Evolutionary conservation across 2,329 filamentous ascomycete species (phyloP), one percentile per base, ranked within the genome.

Genomic region (Fusarium albosuccineum): DNA sequence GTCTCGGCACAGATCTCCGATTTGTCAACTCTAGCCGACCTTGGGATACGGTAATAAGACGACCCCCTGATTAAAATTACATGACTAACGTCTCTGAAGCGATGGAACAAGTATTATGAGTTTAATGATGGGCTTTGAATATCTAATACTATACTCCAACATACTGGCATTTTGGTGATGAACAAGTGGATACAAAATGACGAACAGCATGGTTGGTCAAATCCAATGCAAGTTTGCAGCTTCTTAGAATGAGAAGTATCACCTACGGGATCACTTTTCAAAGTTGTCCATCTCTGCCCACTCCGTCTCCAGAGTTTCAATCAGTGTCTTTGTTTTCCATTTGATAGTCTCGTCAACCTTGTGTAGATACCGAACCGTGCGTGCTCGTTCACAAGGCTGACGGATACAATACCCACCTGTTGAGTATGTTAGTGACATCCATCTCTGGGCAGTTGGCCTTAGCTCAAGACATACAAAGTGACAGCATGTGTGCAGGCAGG

Each of bases 231-330:
- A 9, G 10, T 33, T 33, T 33, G 30, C 30, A 33, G 2, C 6
- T 33, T 8, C 10, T 6, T 10, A 33, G 6, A 33, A 10, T 10
- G 6, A 33, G 10, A 33, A 33, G 29, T 33, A 33, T 36, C 9
- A 5, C 3, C 17, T 2, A 13, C 1, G 13, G 22, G 16, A 34
- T 36, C 45, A 34, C 45, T 49, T 49, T 30, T 49, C 45, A 11
- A 49, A 49, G 10, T 36, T 36, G 3, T 49, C 45, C 45, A 49
- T 49, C 36, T 49, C 45, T n/a, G 30, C 45, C 45, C 45, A 49
- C 5, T 49, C 45, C 4, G 22, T 49, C 16, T 49, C 30, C 13
- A 49, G 3, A 2, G 45, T 49, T 6, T 1, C 5, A 4, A 49
- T 49, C 9, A 49, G 14, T 5, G 29, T 36, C 9, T 17, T 49